Evolutionary conservation across 805 yeast species (phyloP).

Genomic region (Yamadazyma olivae): DNA sequence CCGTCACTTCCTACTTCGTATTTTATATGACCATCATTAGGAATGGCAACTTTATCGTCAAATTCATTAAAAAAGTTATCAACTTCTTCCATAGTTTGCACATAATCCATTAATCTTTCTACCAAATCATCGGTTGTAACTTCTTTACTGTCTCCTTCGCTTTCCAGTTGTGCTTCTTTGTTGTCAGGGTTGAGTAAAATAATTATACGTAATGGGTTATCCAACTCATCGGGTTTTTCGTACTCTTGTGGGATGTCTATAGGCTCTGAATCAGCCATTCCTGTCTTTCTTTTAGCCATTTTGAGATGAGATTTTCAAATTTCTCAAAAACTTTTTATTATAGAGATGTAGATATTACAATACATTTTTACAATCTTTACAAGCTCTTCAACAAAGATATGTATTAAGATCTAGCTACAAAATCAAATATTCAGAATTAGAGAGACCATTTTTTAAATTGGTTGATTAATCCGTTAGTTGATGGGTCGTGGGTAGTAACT

Average conservation of each 20-base stretch:
- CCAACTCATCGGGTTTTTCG: conserved; percentile 30
- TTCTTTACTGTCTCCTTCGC: conserved; percentile 23
- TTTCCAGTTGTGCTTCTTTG: conserved; percentile 17
- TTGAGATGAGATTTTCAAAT: conserved; percentile 5
- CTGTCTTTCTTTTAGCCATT: conserved; percentile 10
- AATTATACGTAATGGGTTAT: conserved; percentile 45
- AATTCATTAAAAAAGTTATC: conserved; percentile 52
- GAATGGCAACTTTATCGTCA: conserved; percentile 50
- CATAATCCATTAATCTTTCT: conserved; percentile 43
- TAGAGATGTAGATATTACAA: no score
- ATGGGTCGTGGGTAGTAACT: conserved; percentile 75
- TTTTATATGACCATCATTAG: conserved; percentile 52
- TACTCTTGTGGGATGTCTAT: conserved; percentile 8
- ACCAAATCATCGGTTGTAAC: conserved; percentile 33
- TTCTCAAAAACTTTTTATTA: no score
- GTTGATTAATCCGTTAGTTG: conserved; percentile 92
- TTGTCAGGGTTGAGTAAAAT: conserved; percentile 35
- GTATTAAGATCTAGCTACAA: no score
- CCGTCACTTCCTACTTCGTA: conserved; percentile 65
- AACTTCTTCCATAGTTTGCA: conserved; percentile 46
- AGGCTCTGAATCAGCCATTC: conserved; percentile 6
- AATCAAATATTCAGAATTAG: conserved; percentile 1
- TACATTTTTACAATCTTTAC: no score
- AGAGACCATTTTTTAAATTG: conserved; percentile 81
- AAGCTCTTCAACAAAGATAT: no score